These are phyloP conservation scores for Tylopilus subfusipes DNA, from an alignment of 768 basidiomycete species.

Conservation along the genomic window DNA sequence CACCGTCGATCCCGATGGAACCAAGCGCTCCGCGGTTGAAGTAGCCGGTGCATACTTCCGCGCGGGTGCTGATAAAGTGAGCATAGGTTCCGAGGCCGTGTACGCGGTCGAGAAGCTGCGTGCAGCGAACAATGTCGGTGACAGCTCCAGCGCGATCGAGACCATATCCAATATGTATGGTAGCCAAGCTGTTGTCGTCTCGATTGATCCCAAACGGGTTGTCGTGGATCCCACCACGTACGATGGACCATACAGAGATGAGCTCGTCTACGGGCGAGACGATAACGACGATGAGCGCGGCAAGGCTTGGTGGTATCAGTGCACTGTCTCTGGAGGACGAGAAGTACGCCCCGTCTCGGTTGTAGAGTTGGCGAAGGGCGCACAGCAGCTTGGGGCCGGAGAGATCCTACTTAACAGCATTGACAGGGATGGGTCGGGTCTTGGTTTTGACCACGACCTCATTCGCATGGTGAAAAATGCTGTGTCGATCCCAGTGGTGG, in stretches of 20 bases:
- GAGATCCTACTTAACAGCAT: slow-evolving; percentile 96
- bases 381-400: slow-evolving; percentile 88
- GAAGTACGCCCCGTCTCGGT: slow-evolving; percentile 80
- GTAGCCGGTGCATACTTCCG: slow-evolving; percentile 97
- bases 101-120: slow-evolving; percentile 85
- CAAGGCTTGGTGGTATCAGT: slow-evolving; percentile 98
- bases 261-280: slow-evolving; percentile 49
- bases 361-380: slow-evolving; percentile 86
- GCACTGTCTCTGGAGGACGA: slow-evolving; percentile 93
- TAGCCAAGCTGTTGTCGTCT: slow-evolving; percentile 96
- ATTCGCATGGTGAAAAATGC: slow-evolving; percentile 67
- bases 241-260: slow-evolving; percentile 62
- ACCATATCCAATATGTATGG: slow-evolving; percentile 89
- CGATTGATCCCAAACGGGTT: slow-evolving; percentile 86
- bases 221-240: slow-evolving; percentile 69
- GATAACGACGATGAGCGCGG: slow-evolving; percentile 54
- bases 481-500: slow-evolving; percentile 90
- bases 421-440: slow-evolving; percentile 90
- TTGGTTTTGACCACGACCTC: slow-evolving; percentile 87
- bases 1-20: slow-evolving; percentile 92
- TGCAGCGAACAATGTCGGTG: slow-evolving; percentile 43
- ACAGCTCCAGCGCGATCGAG: slow-evolving; percentile 87
- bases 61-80: slow-evolving; percentile 97
- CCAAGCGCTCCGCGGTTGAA: slow-evolving; percentile 79
- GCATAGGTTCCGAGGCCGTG: slow-evolving; percentile 95